phyloP scores from a whole-genome alignment of 192 early-diverging fungal species.

The Backusella parvicylindrica region DNA sequence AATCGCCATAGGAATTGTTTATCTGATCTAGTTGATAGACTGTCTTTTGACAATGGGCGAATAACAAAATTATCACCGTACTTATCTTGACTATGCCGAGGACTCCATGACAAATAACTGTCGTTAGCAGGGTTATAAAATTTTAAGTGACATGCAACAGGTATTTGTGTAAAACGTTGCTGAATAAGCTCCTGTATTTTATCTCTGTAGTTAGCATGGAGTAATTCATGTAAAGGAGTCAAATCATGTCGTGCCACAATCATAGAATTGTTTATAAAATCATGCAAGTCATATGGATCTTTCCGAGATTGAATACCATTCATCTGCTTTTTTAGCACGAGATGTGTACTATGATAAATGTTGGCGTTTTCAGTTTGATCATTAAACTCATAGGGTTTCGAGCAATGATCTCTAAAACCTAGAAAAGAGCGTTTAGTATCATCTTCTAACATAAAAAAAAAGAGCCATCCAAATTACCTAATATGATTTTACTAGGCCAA shows the following conservation, averaged over 20 bases:
- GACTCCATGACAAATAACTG: neutral
- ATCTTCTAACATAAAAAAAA: too few relatives aligned
- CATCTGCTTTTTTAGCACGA: neutral
- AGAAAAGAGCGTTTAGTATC: too few relatives aligned
- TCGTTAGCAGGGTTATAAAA: neutral
- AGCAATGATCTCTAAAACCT: neutral
- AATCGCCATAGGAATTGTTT: neutral
- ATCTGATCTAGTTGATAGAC: neutral
- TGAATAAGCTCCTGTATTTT: neutral
- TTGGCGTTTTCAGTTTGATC: neutral
- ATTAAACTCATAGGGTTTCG: neutral
- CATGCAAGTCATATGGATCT: neutral
- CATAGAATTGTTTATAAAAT: neutral
- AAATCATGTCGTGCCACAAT: neutral
- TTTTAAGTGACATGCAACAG: neutral
- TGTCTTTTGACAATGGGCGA: neutral
- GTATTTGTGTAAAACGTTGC: neutral
- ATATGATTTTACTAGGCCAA: slow-evolving; percentile 7
- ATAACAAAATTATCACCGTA: neutral
- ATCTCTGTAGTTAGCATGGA: neutral
- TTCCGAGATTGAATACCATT: neutral
- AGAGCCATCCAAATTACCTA: neutral
- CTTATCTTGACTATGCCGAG: neutral
- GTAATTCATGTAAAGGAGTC: neutral
- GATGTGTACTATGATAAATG: neutral